phyloP scores from a whole-genome alignment of 257 asterid genomes.

The Solanum paucissectum region DNA sequence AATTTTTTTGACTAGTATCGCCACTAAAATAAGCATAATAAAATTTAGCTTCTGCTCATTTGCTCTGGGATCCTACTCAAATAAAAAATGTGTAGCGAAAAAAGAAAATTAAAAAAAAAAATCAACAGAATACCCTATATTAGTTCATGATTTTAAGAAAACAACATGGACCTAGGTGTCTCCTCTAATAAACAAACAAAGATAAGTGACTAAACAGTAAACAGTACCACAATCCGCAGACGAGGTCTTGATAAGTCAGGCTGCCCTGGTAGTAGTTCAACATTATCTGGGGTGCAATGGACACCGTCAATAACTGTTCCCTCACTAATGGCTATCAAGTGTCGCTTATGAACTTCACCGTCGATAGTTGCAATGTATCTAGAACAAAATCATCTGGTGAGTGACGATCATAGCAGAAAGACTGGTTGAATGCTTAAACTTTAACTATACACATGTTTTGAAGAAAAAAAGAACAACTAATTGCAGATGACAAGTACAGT shows the following conservation, averaged over 20 bases:
- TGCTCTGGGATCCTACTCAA: background rate
- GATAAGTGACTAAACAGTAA: background rate
- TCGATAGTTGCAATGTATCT: slow-evolving; percentile 85
- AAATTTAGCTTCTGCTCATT: background rate
- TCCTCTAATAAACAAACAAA: background rate
- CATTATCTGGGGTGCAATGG: slow-evolving; percentile 74
- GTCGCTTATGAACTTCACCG: slow-evolving; percentile 55
- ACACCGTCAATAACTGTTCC: slow-evolving; percentile 82
- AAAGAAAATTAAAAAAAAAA: background rate
- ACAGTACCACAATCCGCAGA: slow-evolving; percentile 79
- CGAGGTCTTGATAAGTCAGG: slow-evolving; percentile 73
- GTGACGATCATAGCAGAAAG: background rate
- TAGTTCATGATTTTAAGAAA: background rate
- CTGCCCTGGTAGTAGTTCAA: slow-evolving; percentile 76
- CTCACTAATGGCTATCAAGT: slow-evolving; percentile 67
- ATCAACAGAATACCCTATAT: background rate
- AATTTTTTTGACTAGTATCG: background rate
- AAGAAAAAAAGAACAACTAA: background rate
- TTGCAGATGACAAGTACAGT: background rate
- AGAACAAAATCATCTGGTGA: slow-evolving; percentile 11
- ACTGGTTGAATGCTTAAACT: background rate
- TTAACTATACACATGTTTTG: background rate
- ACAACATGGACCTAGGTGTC: background rate
- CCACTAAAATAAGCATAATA: background rate
- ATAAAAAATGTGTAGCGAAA: background rate